Base-by-base conservation (phyloP, 202 grass and related monocot species). In the Carex arenaria region DNA sequence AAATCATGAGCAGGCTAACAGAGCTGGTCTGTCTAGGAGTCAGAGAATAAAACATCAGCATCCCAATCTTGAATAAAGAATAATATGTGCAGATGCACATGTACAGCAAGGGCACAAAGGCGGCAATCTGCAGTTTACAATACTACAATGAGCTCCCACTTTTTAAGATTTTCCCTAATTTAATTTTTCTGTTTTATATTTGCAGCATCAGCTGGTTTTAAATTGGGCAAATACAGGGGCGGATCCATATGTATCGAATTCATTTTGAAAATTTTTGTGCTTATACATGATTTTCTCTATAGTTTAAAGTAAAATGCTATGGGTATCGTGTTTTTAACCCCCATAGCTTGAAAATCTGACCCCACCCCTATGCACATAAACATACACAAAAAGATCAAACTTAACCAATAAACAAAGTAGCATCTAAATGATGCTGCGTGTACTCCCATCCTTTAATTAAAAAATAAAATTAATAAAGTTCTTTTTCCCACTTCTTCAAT, bases 41-140 rank as follows among this genome's bases (percentile, higher is more conserved):
- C 11, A 99, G 86, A 66, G 93, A 96, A 90, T 99, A 99, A 88
- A 99, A 99, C 96, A 99, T 99, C 70, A 99, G 79, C 96, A 99
- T 99, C 81, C 96, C 96, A 88, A 99, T 96, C 79, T 99, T 87
- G 89, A 99, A 96, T 79, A 99, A 82, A 28, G 96, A 99, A 90
- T 99, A 99, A 82, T 99, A 99, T 63, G 96, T 99, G 91, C 96
- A 99, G 80, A 99, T 83, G 77, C 93, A 99, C 96, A 99, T 99
- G 87, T 99, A 99, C 89, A 98, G 88, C 85, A 98, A 90, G 56
- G 96, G 95, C 67, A 95, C 83, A 86, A 98, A 95, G 78, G 93
- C 93, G 85, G 86, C 96, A 87, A 99, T 89, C 96, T 99, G 89
- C 65, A 71, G 80, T 88, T 61, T n/a, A 74, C 3, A 61, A 49